A percentile compares a stretch with the other conserved stretches of the same genome.
These are phyloP conservation scores for Capronia coronata DNA, from an alignment of 2,329 filamentous ascomycete genomes.

Conservation along the genomic window DNA sequence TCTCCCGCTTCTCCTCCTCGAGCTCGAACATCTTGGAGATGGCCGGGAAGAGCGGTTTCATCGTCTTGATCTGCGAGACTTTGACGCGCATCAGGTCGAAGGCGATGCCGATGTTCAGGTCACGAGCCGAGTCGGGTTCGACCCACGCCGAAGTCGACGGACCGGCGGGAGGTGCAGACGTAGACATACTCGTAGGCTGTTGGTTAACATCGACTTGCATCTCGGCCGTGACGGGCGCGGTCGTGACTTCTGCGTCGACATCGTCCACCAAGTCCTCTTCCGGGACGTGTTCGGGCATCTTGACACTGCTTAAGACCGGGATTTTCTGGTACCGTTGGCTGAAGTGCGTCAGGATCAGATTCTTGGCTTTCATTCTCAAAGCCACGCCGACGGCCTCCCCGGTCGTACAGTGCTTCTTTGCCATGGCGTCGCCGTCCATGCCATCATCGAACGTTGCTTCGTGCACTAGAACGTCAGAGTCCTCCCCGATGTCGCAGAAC, in stretches of 20 bases:
- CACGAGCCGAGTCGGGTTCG: conserved; percentile 16
- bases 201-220: not conserved
- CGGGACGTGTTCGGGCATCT: conserved; percentile 15
- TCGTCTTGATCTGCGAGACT: conserved; percentile 52
- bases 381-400: conserved; percentile 76
- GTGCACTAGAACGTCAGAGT: conserved; percentile 79
- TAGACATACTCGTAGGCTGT: not conserved
- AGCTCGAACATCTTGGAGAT: conserved; percentile 48
- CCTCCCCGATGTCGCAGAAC: conserved; percentile 65
- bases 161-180: too few species aligned
- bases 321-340: conserved; percentile 85
- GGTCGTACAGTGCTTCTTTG: conserved; percentile 87
- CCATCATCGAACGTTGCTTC: conserved; percentile 95
- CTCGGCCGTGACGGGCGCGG: not conserved
- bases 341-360: conserved; percentile 87
- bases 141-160: conserved; percentile 6
- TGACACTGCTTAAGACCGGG: conserved; percentile 41
- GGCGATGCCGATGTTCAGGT: conserved; percentile 52
- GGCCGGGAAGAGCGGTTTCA: conserved; percentile 53
- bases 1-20: conserved; percentile 29
- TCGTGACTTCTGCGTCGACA: conserved; percentile 26
- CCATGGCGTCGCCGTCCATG: conserved; percentile 65
- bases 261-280: conserved; percentile 28
- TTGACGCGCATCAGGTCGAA: conserved; percentile 61
- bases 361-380: conserved; percentile 67